Evolutionary conservation across 2,329 filamentous ascomycete species (phyloP).

Genomic region (Chaetomium olivaceum): DNA sequence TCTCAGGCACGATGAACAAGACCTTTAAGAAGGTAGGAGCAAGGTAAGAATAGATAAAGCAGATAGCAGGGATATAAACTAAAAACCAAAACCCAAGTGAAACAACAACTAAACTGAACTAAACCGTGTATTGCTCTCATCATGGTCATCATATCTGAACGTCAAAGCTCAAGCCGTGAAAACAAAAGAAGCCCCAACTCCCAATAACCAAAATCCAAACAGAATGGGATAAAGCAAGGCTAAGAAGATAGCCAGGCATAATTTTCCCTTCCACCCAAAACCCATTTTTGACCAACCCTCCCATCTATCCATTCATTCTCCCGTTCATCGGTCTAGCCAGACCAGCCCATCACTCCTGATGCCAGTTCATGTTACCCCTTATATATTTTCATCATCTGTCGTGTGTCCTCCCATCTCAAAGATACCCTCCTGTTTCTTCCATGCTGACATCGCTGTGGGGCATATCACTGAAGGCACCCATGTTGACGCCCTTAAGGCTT

Average conservation of each 20-base stretch:
- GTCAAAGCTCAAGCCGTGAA: neutral
- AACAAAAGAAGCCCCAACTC: neutral
- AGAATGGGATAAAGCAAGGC: neutral
- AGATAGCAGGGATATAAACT: neutral
- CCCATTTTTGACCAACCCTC: neutral
- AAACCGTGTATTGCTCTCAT: constrained; percentile 9
- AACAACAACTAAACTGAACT: neutral
- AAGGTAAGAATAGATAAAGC: neutral
- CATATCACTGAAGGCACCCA: neutral
- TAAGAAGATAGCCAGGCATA: constrained; percentile 2
- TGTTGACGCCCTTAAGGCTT: neutral
- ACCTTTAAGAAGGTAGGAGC: neutral
- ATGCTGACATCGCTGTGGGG: constrained; percentile 42
- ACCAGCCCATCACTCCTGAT: neutral
- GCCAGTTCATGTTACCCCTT: neutral
- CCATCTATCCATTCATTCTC: neutral
- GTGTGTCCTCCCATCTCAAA: constrained; percentile 5
- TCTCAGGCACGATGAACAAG: neutral
- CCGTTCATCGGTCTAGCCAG: neutral
- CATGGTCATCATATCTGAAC: constrained; percentile 4
- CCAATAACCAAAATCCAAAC: neutral
- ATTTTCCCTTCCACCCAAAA: neutral
- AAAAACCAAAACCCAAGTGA: neutral
- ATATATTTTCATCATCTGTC: neutral
- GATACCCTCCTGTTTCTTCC: constrained; percentile 30